Evolutionary conservation across 495 filamentous ascomycete species (phyloP), one percentile per base, ranked within the genome.

Genomic region (Aspergillus funiculosus): DNA sequence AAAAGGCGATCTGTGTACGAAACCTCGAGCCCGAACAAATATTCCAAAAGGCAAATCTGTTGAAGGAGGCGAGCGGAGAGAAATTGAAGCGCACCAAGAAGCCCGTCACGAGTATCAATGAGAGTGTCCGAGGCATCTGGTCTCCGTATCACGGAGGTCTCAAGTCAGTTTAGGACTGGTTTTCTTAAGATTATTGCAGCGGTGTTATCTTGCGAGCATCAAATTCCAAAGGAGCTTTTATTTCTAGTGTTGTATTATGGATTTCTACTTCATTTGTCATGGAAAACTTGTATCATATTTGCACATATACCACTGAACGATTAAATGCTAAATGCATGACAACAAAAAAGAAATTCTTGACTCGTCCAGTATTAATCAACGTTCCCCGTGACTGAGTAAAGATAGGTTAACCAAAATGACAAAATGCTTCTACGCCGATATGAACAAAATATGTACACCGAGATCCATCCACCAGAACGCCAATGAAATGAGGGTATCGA

Each of bases 61-160:
- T 98, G 51, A 78, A 87, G 57, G 81, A 92, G 62, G 83, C 86
- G 10, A 94, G 79, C 53, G 92, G 92, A 9, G 81, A 94, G 73
- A 94, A 94, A 77, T 51, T 85, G 52, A 87, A 78, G 73, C 78
- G 69, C 60, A 74, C 82, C 47, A 87, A 74, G 62, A 94, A 91
- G 74, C 82, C 87, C 5, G 83, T 98, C 17, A 77, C 71, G 43
- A 91, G 86, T 77, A 70, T 85, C 62, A 96, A 92, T 63, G 82
- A 90, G 66, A 89, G 88, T 68, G 89, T 96, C 10, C 82, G 92
- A 72, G 92, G 92, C 46, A 79, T 97, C 51, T 98, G 91, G 89
- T 85, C 80, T 71, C 89, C 89, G 30, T 95, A 86, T 62, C 92
- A 97, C 65, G 89, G 90, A 31, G 69, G 66, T 43, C 27, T 68